Percentiles rank a stretch among this genome's conserved stretches.
phyloP scores from a whole-genome alignment of 306 rosid genomes.

The Prinsepia uniflora region DNA sequence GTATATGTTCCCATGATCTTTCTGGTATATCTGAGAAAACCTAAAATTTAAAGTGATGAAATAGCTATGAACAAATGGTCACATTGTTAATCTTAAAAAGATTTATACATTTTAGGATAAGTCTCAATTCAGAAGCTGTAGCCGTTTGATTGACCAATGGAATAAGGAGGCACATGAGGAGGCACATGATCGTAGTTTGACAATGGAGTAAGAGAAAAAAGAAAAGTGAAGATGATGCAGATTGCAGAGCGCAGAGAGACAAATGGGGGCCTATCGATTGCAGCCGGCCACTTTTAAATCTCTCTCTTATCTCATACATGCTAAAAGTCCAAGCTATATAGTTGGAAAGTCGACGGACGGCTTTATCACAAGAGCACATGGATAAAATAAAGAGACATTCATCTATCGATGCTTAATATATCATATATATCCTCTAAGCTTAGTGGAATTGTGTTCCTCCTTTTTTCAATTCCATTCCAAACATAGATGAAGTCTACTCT shows the following conservation, averaged over 20 bases:
- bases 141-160: too few relatives aligned
- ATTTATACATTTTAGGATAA: too few relatives aligned
- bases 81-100: too few relatives aligned
- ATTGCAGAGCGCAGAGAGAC: neutral
- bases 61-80: too few relatives aligned
- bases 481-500: neutral
- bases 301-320: neutral
- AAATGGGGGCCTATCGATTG: neutral
- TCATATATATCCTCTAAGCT: too few relatives aligned
- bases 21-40: too few relatives aligned
- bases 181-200: neutral
- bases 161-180: neutral
- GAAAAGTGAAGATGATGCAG: neutral
- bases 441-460: neutral
- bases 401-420: too few relatives aligned
- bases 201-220: too few relatives aligned
- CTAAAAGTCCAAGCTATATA: neutral
- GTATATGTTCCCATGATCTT: too few relatives aligned
- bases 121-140: too few relatives aligned
- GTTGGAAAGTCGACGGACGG: neutral
- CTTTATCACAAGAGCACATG: neutral
- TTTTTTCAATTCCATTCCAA: neutral
- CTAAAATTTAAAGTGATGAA: too few relatives aligned
- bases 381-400: neutral
- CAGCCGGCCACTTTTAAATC: neutral